Evolutionary conservation across 306 rosid genomes (phyloP).

Genomic region (Begonia peltatifolia): DNA sequence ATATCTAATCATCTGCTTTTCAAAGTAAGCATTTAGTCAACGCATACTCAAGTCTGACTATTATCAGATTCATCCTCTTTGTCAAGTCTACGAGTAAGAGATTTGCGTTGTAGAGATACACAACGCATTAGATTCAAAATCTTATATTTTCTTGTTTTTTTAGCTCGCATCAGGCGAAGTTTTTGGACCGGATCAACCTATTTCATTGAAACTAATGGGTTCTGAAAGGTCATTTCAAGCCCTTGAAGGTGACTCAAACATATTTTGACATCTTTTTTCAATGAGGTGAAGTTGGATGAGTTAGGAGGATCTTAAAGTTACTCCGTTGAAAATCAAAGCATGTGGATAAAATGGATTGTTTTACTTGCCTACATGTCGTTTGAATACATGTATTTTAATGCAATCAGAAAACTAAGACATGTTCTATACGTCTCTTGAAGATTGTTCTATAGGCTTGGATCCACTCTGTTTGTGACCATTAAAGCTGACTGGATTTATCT

Average conservation of each 20-base stretch:
- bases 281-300: not conserved
- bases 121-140: not conserved
- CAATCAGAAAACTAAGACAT: too few relatives aligned
- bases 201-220: conserved; percentile 82
- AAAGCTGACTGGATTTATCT: not conserved
- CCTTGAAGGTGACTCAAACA: conserved; percentile 57
- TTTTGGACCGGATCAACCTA: conserved; percentile 85
- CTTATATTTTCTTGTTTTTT: conserved; percentile 17
- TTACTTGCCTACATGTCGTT: too few relatives aligned
- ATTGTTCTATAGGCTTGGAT: not conserved
- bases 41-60: conserved; percentile 1
- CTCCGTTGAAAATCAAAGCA: too few relatives aligned
- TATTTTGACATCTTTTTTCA: not conserved
- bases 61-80: not conserved
- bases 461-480: not conserved
- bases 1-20: conserved; percentile 90
- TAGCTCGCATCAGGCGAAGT: conserved; percentile 97
- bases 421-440: not conserved
- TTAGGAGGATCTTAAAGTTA: not conserved
- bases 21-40: conserved; percentile 37
- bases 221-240: conserved; percentile 86
- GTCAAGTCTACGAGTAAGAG: not conserved
- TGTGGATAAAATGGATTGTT: too few relatives aligned
- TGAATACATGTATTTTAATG: too few relatives aligned
- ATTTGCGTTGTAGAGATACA: too few relatives aligned